phyloP scores from a whole-genome alignment of 75 land plant genomes.

The Cunninghamia lanceolata region DNA sequence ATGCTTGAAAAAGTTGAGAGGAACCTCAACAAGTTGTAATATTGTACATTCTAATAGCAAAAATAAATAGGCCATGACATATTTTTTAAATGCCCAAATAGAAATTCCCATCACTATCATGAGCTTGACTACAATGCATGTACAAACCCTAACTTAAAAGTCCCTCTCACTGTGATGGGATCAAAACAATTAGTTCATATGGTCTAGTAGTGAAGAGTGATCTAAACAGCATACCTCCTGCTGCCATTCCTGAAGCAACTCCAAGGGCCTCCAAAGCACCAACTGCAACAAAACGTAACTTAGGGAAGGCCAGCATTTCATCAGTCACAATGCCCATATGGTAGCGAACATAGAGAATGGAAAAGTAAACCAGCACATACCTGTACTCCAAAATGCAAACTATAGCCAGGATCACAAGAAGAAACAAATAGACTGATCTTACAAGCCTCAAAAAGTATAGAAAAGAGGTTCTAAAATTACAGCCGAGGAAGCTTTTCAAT shows the following conservation, averaged over 20 bases:
- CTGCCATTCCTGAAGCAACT: slow-evolving; percentile 80
- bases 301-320: slow-evolving; percentile 83
- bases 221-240: slow-evolving; percentile 51
- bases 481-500: not conserved
- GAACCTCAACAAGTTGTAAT: not conserved
- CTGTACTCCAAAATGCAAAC: slow-evolving; percentile 27
- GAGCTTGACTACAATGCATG: not conserved
- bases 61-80: not conserved
- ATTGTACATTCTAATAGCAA: not conserved
- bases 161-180: not conserved
- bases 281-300: slow-evolving; percentile 53
- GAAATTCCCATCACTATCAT: not conserved
- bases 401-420: not conserved
- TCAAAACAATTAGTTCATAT: not conserved
- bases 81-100: not conserved
- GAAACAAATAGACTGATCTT: not conserved
- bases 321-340: slow-evolving; percentile 66
- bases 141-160: not conserved
- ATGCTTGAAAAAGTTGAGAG: not conserved
- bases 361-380: slow-evolving; percentile 79
- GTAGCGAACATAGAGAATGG: slow-evolving; percentile 61
- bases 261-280: slow-evolving; percentile 90
- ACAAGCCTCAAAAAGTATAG: not conserved
- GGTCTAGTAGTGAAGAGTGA: not conserved
- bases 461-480: not conserved